Evolutionary conservation across 441 rosid genomes (phyloP).

Genomic region (Gossypium lobatum): DNA sequence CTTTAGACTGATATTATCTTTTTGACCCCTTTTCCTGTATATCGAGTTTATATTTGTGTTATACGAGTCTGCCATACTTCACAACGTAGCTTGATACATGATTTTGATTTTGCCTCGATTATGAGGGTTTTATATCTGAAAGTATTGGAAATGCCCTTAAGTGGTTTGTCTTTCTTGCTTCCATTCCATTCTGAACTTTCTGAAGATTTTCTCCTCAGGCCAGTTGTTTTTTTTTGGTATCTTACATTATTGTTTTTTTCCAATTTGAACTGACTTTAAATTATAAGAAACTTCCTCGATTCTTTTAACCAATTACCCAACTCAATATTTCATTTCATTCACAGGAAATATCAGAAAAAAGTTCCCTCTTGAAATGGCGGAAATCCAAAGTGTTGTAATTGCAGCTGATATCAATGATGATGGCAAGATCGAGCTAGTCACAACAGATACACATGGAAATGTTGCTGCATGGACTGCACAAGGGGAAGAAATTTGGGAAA

Average conservation of each 20-base stretch:
- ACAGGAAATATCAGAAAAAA: slow-evolving; percentile 83
- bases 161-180: neutral
- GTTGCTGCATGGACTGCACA: slow-evolving; percentile 97
- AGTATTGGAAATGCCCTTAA: neutral
- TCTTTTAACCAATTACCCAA: slow-evolving; percentile 15
- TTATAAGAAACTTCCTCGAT: slow-evolving; percentile 10
- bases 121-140: neutral
- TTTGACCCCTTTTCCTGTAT: neutral
- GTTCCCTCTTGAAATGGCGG: slow-evolving; percentile 98
- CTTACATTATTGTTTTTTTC: neutral
- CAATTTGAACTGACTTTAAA: slow-evolving; percentile 8
- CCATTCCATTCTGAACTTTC: neutral
- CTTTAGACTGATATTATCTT: neutral
- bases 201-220: neutral
- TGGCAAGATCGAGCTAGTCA: slow-evolving; percentile 95
- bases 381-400: slow-evolving; percentile 92
- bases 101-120: neutral
- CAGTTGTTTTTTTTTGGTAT: neutral
- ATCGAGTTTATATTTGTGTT: neutral
- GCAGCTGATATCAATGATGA: slow-evolving; percentile 99
- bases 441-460: slow-evolving; percentile 96
- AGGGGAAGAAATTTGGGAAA: slow-evolving; percentile 90
- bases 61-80: neutral
- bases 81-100: neutral
- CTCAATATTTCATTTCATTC: slow-evolving; percentile 18